Evolutionary conservation across 495 filamentous ascomycete species (phyloP).

Genomic region (Penicillium paxilli): DNA sequence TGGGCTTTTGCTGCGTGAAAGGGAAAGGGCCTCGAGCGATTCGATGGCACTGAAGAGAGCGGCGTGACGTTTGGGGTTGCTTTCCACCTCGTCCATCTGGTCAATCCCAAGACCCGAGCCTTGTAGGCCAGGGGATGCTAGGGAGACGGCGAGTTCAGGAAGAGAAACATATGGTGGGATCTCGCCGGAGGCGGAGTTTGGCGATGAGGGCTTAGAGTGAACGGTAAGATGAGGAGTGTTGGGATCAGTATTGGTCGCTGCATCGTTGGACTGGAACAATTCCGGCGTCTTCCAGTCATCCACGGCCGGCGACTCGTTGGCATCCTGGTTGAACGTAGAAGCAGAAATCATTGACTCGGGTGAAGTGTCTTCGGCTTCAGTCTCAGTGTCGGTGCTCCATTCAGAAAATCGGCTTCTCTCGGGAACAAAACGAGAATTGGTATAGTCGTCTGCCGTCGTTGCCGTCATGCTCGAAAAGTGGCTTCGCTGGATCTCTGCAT

Average conservation of each 20-base stretch:
- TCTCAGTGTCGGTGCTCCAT: conserved; percentile 46
- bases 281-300: conserved; percentile 30
- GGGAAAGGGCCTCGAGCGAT: conserved; percentile 30
- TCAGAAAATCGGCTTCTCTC: conserved; percentile 49
- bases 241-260: conserved; percentile 32
- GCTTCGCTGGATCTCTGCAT: conserved; percentile 36
- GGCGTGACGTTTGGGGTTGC: conserved; percentile 48
- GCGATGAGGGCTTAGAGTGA: conserved; percentile 37
- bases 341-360: conserved; percentile 42
- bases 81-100: conserved; percentile 38
- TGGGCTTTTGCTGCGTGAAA: conserved; percentile 25
- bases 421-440: conserved; percentile 18
- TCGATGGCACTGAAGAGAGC: conserved; percentile 41
- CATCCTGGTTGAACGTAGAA: conserved; percentile 30
- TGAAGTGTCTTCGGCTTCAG: conserved; percentile 24
- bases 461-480: conserved; percentile 46
- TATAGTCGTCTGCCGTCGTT: conserved; percentile 37
- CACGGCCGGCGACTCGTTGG: conserved; percentile 14
- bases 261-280: conserved; percentile 21
- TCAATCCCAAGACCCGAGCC: conserved; percentile 39
- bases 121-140: conserved; percentile 32
- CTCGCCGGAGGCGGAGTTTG: conserved; percentile 31
- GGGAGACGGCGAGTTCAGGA: conserved; percentile 32
- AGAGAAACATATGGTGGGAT: conserved; percentile 28
- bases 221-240: conserved; percentile 42